A percentile compares a stretch with the other conserved stretches of the same genome.
Conservation (phyloP, 768 basidiomycete genomes). For the Pisolithus marmoratus region DNA sequence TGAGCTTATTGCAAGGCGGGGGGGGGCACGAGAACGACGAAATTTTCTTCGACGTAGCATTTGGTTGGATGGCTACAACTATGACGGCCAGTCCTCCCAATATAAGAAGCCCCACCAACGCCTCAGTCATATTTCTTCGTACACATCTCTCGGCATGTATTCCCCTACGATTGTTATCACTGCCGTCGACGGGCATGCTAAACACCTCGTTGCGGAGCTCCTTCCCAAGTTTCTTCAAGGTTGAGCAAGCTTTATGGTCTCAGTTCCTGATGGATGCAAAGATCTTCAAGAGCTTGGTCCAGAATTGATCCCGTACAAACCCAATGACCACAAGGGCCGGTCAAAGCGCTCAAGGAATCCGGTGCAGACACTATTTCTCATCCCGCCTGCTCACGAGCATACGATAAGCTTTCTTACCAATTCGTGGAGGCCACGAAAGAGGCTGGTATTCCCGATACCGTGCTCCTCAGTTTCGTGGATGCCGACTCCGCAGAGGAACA, state of each 20-base stretch:
- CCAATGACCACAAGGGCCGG: neutral
- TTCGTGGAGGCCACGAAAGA: neutral
- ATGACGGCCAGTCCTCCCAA: neutral
- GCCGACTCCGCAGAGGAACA: neutral
- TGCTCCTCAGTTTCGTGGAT: neutral
- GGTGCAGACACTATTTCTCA: slow-evolving; percentile 2
- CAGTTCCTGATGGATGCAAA: neutral
- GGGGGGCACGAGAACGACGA: neutral
- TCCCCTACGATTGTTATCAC: neutral
- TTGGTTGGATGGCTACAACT: neutral
- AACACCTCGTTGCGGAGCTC: neutral
- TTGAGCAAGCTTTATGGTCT: neutral
- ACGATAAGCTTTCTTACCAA: neutral
- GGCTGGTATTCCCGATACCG: neutral
- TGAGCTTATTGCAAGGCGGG: neutral
- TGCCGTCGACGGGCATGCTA: neutral
- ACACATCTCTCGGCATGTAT: neutral
- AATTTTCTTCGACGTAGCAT: neutral
- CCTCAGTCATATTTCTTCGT: neutral
- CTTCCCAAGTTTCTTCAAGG: neutral
- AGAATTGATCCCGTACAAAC: neutral
- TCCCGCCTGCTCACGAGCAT: slow-evolving; percentile 3
- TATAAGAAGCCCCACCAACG: neutral
- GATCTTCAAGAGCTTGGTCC: neutral
- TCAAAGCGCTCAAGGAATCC: neutral